Percentiles rank a stretch among this genome's conserved stretches.
These are phyloP conservation scores for Sporothrix protearum DNA, from an alignment of 2,329 filamentous ascomycete genomes.

Conservation along the genomic window DNA sequence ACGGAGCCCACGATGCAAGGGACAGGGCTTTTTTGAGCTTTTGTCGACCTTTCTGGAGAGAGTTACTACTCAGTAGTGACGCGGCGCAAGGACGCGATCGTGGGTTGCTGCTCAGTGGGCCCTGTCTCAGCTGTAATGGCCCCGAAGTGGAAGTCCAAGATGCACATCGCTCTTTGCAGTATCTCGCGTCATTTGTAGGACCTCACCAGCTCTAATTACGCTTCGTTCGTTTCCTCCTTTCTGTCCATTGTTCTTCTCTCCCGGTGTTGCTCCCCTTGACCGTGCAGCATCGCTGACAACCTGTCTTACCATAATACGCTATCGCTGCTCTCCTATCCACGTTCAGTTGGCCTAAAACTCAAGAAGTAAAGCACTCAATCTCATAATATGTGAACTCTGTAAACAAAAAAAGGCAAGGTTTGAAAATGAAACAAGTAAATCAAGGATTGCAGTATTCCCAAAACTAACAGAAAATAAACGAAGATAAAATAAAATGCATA, in stretches of 20 bases:
- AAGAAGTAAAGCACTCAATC: no score
- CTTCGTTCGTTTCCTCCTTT: neutral
- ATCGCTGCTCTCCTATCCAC: neutral
- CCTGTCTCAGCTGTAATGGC: neutral
- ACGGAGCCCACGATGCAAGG: neutral
- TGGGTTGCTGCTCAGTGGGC: neutral
- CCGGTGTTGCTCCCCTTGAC: slow-evolving; percentile 15
- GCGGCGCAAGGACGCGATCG: slow-evolving; percentile 1
- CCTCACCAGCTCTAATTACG: neutral
- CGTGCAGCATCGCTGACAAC: neutral
- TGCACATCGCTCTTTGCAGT: slow-evolving; percentile 1
- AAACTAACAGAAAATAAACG: no score
- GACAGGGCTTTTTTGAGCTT: neutral
- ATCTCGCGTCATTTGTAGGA: neutral
- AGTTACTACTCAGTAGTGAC: neutral
- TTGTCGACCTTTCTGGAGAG: neutral
- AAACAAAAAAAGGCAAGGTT: no score
- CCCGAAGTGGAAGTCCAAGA: neutral
- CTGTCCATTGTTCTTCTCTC: neutral
- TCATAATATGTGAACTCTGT: no score
- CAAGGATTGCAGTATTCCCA: no score
- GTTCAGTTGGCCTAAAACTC: neutral
- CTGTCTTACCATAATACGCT: neutral
- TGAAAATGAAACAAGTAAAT: no score
- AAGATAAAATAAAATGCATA: no score